Evolutionary conservation across 805 yeast species (phyloP), one percentile per base, ranked within the genome.

Genomic region (Schizosaccharomyces pombe): DNA sequence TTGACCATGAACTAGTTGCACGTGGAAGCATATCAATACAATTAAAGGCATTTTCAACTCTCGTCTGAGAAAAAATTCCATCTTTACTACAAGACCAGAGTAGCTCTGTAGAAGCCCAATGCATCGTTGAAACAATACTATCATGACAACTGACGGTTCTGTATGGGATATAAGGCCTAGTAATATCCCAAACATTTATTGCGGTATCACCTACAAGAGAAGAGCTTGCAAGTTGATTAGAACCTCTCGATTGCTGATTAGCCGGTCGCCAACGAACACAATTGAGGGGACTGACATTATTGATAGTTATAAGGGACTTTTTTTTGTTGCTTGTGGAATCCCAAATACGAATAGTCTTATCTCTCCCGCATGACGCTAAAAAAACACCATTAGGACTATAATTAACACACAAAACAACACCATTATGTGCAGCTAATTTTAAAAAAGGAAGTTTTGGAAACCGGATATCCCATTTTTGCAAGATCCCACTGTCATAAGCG

Each of bases 361-460:
- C 98, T 61, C 96, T 73, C 5, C 98, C 98, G 14, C 96, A 96
- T 22, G 95, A 84, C 4, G 80, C 79, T 22, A 91, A 75, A 61
- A 80, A 83, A 58, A 87, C 94, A 37, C 73, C 64, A 39, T 78
- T 79, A 0, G 93, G 94, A 62, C 87, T 95, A 79, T 94, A 86
- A 61, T 85, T 86, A 3, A 91, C 65, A 3, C 93, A 77, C 16
- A 87, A 69, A 0, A 94, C 97, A 1, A 95, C 94, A 0, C 94
- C 94, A 1, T 85, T 76, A 63, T 89, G 97, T 2, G 95, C 93
- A 61, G 81, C 83, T 63, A 91, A 73, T 57, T 80, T 78, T 54
- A 79, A 70, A 60, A 89, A 96, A 53, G 70, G 70, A 14, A 24
- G 26, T 11, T 65, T 60, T 3, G 89, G 79, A 37, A 75, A 74